phyloP scores from a whole-genome alignment of 2,329 filamentous ascomycete species.

The Canariomyces notabilis region DNA sequence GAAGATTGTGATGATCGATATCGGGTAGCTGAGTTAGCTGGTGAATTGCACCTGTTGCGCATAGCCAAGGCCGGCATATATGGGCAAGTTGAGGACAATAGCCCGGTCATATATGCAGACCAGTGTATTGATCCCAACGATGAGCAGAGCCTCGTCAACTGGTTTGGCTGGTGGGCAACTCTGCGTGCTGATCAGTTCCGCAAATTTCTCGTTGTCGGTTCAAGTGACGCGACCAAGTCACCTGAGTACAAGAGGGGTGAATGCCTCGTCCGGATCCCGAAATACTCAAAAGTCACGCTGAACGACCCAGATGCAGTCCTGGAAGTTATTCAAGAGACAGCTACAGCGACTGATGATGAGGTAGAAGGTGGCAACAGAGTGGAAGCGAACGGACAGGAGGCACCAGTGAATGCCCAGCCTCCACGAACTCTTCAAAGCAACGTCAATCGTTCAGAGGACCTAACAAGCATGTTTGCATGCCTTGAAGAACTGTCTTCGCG shows the following conservation, averaged over 20 bases:
- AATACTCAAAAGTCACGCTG: constrained; percentile 32
- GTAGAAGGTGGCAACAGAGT: not conserved
- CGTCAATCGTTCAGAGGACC: constrained; percentile 2
- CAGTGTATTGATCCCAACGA: constrained; percentile 50
- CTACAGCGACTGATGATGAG: not conserved
- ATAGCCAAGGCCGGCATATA: constrained; percentile 11
- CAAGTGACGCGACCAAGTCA: constrained; percentile 27
- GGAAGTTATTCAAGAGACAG: constrained; percentile 16
- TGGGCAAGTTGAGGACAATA: constrained; percentile 31
- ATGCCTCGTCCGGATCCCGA: constrained; percentile 32
- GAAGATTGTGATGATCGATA: constrained; percentile 21
- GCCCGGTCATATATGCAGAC: constrained; percentile 43
- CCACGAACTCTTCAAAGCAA: constrained; percentile 16
- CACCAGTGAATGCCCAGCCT: not conserved
- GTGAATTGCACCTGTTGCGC: constrained; percentile 28
- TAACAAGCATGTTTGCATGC: not conserved
- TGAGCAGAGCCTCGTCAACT: constrained; percentile 58
- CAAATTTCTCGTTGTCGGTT: constrained; percentile 53
- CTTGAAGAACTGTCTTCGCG: not conserved
- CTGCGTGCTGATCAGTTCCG: constrained; percentile 46
- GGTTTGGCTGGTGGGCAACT: constrained; percentile 57
- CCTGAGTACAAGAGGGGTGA: constrained; percentile 23
- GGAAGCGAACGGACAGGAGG: not conserved
- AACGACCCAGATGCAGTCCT: constrained; percentile 34
- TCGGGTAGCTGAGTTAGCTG: constrained; percentile 16